These are phyloP conservation scores for Ophiostoma piceae DNA, from an alignment of 2,329 filamentous ascomycete species.

Conservation along the genomic window DNA sequence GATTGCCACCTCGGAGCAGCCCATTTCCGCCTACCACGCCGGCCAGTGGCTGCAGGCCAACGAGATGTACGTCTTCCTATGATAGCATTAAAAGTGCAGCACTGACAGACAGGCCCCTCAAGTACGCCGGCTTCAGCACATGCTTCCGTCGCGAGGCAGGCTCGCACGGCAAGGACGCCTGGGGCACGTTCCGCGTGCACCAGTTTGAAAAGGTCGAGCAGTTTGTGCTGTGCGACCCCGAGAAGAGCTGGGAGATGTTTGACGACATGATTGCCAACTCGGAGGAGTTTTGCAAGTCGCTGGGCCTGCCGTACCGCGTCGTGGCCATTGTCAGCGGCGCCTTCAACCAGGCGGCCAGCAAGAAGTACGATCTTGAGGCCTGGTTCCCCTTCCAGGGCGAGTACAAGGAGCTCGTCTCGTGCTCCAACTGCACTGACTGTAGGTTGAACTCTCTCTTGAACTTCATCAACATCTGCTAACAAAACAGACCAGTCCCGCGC, in stretches of 20 bases:
- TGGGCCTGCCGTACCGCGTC: conserved; percentile 84
- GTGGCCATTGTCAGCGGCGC: conserved; percentile 95
- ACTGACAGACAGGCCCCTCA: too few relatives aligned
- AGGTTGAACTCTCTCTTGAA: background rate
- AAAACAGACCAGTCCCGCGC: conserved; percentile 73
- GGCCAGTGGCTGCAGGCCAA: conserved; percentile 85
- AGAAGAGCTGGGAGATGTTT: conserved; percentile 88
- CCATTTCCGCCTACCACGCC: conserved; percentile 85
- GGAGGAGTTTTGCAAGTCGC: conserved; percentile 90
- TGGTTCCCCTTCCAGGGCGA: conserved; percentile 96
- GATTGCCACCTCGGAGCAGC: conserved; percentile 73
- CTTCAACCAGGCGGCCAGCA: conserved; percentile 76
- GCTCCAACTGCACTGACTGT: conserved; percentile 93
- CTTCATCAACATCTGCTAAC: background rate
- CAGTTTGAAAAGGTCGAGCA: conserved; percentile 69
- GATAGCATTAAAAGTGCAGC: too few relatives aligned
- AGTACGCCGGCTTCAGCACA: conserved; percentile 86
- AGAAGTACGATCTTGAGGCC: conserved; percentile 90
- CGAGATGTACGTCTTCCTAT: conserved; percentile 62
- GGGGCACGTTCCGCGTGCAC: conserved; percentile 97
- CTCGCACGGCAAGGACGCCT: conserved; percentile 70
- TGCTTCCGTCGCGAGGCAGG: conserved; percentile 96
- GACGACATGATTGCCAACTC: conserved; percentile 87
- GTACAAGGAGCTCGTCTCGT: conserved; percentile 97
- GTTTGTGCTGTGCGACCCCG: conserved; percentile 59